Evolutionary conservation across 106 monocot genomes (phyloP).

Genomic region (Platanthera zijinensis): DNA sequence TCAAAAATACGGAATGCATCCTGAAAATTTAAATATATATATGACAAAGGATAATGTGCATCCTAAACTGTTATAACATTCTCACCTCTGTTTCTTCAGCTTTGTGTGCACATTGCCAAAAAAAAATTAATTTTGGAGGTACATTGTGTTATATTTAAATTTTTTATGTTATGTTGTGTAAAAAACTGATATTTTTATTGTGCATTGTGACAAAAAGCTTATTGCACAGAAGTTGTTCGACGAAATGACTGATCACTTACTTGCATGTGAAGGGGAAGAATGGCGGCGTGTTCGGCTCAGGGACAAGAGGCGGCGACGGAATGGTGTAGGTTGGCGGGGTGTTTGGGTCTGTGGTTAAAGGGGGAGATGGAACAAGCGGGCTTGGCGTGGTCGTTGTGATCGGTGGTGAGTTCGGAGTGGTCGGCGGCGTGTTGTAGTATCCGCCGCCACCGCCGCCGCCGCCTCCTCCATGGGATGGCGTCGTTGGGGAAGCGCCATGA

Average conservation of each 20-base stretch:
- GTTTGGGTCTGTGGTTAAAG: not conserved
- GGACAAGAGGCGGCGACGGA: constrained; percentile 8
- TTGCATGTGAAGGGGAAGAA: constrained; percentile 5
- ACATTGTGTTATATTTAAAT: too few species aligned
- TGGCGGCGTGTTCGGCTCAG: constrained; percentile 13
- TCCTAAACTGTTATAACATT: too few species aligned
- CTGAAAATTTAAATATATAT: too few species aligned
- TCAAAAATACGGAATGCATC: too few species aligned
- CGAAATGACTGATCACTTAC: constrained; percentile 1
- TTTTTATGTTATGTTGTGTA: too few species aligned
- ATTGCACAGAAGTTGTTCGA: not conserved
- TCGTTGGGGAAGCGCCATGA: not conserved
- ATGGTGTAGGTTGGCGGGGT: not conserved
- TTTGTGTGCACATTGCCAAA: too few species aligned
- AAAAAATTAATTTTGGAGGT: too few species aligned
- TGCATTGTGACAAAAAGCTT: too few species aligned
- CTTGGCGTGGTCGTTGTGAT: not conserved
- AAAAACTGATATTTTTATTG: too few species aligned
- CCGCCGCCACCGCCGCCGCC: constrained; percentile 7
- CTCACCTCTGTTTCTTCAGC: too few species aligned
- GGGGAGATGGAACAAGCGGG: not conserved
- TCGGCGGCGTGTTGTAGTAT: constrained; percentile 16
- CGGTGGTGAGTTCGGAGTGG: not conserved
- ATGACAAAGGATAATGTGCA: too few species aligned
- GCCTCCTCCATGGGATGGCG: constrained; percentile 4